These are phyloP conservation scores for Hibiscus trionum DNA, from an alignment of 345 rosid genomes.

Conservation along the genomic window DNA sequence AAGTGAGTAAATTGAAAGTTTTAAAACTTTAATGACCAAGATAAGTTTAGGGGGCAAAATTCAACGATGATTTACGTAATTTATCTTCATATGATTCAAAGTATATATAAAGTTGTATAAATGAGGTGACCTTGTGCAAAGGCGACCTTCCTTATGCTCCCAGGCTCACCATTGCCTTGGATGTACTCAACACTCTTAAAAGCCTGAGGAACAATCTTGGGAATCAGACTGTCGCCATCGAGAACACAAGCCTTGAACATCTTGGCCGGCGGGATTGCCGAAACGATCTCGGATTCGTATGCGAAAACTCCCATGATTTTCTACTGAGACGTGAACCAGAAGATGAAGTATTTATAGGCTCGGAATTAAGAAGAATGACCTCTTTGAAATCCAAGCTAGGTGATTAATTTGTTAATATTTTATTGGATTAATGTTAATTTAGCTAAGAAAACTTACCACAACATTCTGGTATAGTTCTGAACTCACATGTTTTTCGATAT, in stretches of 20 bases:
- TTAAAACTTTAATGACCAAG: too few relatives aligned
- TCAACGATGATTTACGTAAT: too few relatives aligned
- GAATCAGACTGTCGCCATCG: slow-evolving; percentile 22
- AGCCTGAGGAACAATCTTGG: slow-evolving; percentile 28
- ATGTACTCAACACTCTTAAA: slow-evolving; percentile 11
- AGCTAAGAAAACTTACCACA: background rate
- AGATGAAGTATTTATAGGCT: background rate
- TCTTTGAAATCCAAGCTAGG: background rate
- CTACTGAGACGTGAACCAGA: background rate
- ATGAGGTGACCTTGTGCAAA: slow-evolving; percentile 4
- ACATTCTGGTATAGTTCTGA: background rate
- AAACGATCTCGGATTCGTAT: slow-evolving; percentile 1
- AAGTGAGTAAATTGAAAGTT: too few relatives aligned
- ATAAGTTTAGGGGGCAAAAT: too few relatives aligned
- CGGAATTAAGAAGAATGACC: background rate
- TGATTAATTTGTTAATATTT: too few relatives aligned
- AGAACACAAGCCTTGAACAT: slow-evolving; percentile 18
- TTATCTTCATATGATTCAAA: background rate
- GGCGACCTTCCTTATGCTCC: slow-evolving; percentile 20
- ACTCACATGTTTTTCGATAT: background rate
- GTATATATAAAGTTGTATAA: background rate
- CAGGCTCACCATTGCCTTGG: slow-evolving; percentile 35
- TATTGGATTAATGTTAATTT: too few relatives aligned
- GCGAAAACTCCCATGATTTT: slow-evolving; percentile 16
- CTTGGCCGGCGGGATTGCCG: slow-evolving; percentile 10